A percentile compares a stretch with the other conserved stretches of the same genome.
Conservation (phyloP, 768 basidiomycete genomes). For the Tubosaeta sp. region DNA sequence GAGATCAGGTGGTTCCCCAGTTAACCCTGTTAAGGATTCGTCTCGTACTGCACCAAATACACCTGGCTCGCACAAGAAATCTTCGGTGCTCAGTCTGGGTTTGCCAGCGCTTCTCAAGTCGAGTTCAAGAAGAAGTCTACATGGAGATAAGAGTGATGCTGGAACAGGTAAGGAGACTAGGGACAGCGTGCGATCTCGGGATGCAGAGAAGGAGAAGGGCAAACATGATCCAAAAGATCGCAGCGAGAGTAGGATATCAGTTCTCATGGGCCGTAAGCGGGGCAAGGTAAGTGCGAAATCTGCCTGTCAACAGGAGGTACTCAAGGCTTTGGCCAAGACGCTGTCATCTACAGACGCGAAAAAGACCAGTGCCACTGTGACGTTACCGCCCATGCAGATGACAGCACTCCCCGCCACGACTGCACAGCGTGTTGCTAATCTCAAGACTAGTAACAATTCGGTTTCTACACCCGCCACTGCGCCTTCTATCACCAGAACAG, state of each 20-base stretch:
- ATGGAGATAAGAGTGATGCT: conserved; percentile 47
- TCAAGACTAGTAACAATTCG: conserved; percentile 54
- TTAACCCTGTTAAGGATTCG: conserved; percentile 52
- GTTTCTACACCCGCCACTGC: conserved; percentile 40
- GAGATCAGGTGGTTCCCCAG: conserved; percentile 47
- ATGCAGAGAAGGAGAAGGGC: conserved; percentile 45
- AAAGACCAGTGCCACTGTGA: conserved; percentile 64
- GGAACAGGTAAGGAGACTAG: conserved; percentile 46
- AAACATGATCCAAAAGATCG: conserved; percentile 81
- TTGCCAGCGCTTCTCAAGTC: conserved; percentile 84
- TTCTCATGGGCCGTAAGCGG: conserved; percentile 81
- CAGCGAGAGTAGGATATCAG: conserved; percentile 86
- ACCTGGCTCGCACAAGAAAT: conserved; percentile 70
- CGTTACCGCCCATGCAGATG: conserved; percentile 89
- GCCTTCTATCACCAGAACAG: conserved; percentile 37
- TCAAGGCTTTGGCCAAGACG: conserved; percentile 48
- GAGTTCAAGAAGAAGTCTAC: conserved; percentile 75
- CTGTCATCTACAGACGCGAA: conserved; percentile 78
- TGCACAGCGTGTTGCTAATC: conserved; percentile 78
- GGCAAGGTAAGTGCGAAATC: conserved; percentile 68
- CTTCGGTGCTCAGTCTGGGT: conserved; percentile 76
- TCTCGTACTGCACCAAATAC: conserved; percentile 50
- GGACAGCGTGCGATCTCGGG: conserved; percentile 44
- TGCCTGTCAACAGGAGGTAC: conserved; percentile 1
- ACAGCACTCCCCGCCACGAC: conserved; percentile 77